Base-by-base conservation (phyloP, 768 basidiomycete genomes). In the Amanita muscaria region DNA sequence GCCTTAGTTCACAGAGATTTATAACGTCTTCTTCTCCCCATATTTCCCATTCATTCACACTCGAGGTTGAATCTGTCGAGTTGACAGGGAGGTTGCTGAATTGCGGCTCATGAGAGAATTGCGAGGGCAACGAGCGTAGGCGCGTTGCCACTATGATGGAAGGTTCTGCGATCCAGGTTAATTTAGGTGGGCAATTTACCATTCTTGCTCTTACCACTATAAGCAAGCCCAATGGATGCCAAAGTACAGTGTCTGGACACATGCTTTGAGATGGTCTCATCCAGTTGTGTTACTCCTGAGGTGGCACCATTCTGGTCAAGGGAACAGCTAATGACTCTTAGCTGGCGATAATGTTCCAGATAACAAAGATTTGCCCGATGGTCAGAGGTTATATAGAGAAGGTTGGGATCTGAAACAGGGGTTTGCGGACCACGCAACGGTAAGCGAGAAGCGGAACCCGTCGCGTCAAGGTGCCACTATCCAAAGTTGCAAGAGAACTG, bases 311-410 rank as follows among this genome's bases (percentile, higher is more conserved):
- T 29, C 65, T 14, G 62, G 59, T 47, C 46, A 14, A 85, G 64
- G 12, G 76, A 70, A 47, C 69, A 74, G 25, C 64, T 70, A 23
- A 79, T 53, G 32, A 69, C 64, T 54, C 68, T 74, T 22, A 81
- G 53, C 7, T 64, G 58, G 2, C 67, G 55, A 51, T 72, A 70
- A 36, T 72, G 64, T 12, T 74, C 74, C 34, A 77, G 56, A 53
- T 74, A 79, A 56, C 70, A 77, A 36, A 80, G 55, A 40, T 74
- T 67, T 15, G 80, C 61, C 25, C 67, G 69, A 40, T 79, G 76
- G 44, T 77, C 69, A 59, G 84, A 75, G 0, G 82, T 83, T 12
- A 87, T 76, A 10, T 84, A 64, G 9, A 83, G 50, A 33, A 87
- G 64, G 6, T 73, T 73, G n/a, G 75, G 72, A 37, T 65, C 67